These are phyloP conservation scores for Penicillium arizonense DNA, from an alignment of 495 filamentous ascomycete genomes.

Conservation along the genomic window DNA sequence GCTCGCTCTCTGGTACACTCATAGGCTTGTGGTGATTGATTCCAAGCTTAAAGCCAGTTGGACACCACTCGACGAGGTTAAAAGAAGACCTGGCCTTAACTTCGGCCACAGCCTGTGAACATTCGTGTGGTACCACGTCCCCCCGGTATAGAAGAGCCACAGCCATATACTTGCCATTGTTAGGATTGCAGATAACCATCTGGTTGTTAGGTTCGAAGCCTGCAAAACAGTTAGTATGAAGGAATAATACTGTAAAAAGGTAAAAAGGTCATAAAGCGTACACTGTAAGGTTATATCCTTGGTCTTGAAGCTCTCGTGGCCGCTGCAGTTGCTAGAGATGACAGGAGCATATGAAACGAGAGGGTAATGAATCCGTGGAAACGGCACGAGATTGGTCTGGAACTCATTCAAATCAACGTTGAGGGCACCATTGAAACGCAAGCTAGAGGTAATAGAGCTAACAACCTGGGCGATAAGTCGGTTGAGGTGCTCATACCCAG, in stretches of 20 bases:
- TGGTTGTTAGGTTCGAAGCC: slow-evolving; percentile 94
- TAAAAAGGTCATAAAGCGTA: too few species aligned
- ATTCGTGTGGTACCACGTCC: slow-evolving; percentile 84
- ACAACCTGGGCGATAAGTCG: slow-evolving; percentile 89
- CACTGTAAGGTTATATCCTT: slow-evolving; percentile 85
- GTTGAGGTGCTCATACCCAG: slow-evolving; percentile 84
- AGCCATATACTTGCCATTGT: slow-evolving; percentile 94
- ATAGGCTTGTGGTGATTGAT: slow-evolving; percentile 90
- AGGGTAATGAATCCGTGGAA: slow-evolving; percentile 89
- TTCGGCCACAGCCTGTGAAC: slow-evolving; percentile 71
- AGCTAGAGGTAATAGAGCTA: slow-evolving; percentile 85
- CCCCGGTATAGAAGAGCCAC: slow-evolving; percentile 87
- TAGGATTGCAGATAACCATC: slow-evolving; percentile 92
- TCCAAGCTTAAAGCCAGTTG: slow-evolving; percentile 91
- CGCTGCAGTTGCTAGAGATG: slow-evolving; percentile 75
- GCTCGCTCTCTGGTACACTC: slow-evolving; percentile 69
- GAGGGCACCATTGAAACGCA: slow-evolving; percentile 86
- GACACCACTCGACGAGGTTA: slow-evolving; percentile 94
- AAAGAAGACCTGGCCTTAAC: slow-evolving; percentile 86
- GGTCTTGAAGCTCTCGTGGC: slow-evolving; percentile 90
- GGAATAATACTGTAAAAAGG: too few species aligned
- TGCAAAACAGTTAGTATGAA: slow-evolving; percentile 18
- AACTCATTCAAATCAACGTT: slow-evolving; percentile 94
- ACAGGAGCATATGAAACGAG: slow-evolving; percentile 88
- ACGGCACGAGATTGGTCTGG: slow-evolving; percentile 92